Evolutionary conservation across 2,329 filamentous ascomycete genomes (phyloP).

Genomic region (Fusarium sarcochroum): DNA sequence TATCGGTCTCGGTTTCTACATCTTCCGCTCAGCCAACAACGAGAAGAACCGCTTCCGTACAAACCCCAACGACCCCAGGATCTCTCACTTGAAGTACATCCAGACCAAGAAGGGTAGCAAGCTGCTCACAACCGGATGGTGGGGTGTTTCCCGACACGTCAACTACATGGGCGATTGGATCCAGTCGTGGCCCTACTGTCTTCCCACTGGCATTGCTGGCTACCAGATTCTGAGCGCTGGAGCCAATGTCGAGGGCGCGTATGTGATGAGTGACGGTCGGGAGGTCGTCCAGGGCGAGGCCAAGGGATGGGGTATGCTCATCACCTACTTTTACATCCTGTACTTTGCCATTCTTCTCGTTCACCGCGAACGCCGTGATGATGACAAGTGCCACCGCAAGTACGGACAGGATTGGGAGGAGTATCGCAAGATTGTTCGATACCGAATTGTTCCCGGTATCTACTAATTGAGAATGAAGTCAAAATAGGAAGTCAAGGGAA

Average conservation of each 20-base stretch:
- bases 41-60: conserved; percentile 96
- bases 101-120: conserved; percentile 86
- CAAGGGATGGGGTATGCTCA: conserved; percentile 85
- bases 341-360: conserved; percentile 92
- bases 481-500: conserved; percentile 1
- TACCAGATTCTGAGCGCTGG: conserved; percentile 77
- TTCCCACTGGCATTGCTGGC: conserved; percentile 88
- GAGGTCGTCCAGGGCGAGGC: conserved; percentile 80
- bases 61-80: conserved; percentile 82
- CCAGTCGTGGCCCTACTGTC: conserved; percentile 90
- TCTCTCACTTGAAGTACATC: conserved; percentile 87
- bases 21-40: conserved; percentile 94
- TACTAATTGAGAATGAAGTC: conserved; percentile 68
- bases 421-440: conserved; percentile 87
- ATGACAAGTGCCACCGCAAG: conserved; percentile 91
- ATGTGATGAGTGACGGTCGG: conserved; percentile 71
- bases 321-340: conserved; percentile 95
- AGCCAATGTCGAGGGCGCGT: conserved; percentile 64
- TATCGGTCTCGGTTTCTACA: conserved; percentile 82
- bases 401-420: conserved; percentile 93
- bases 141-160: conserved; percentile 92
- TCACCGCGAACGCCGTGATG: conserved; percentile 88
- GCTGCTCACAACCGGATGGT: conserved; percentile 90
- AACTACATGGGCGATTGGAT: conserved; percentile 98
- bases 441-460: conserved; percentile 85